Evolutionary conservation across 495 filamentous ascomycete species (phyloP).

Genomic region (Neurospora sp.): DNA sequence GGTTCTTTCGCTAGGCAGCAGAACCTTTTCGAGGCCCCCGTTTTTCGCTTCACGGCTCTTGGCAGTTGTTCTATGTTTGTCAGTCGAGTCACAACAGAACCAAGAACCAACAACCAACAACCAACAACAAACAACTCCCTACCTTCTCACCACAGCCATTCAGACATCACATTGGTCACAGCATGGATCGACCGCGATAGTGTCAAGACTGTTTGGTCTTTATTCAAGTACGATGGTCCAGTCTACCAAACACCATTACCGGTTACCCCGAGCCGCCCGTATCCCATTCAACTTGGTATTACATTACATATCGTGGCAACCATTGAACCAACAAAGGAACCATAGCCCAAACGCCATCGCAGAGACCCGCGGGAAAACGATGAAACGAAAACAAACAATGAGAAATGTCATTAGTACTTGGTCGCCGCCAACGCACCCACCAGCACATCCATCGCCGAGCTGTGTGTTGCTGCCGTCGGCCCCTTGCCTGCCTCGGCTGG

Average conservation of each 20-base stretch:
- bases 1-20: background rate
- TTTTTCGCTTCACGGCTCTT: background rate
- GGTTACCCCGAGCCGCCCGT: background rate
- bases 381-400: background rate
- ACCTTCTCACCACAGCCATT: background rate
- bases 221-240: background rate
- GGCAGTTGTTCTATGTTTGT: background rate
- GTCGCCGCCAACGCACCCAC: constrained; percentile 49
- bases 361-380: background rate
- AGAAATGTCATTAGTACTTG: background rate
- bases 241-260: background rate
- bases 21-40: background rate
- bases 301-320: background rate
- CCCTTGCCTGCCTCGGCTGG: constrained; percentile 40
- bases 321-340: background rate
- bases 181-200: background rate
- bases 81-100: background rate
- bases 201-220: background rate
- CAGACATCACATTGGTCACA: background rate
- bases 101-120: background rate
- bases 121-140: background rate
- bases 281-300: background rate
- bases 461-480: constrained; percentile 43
- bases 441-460: constrained; percentile 57
- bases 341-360: background rate